Conservation (phyloP, 805 yeast genomes). For the Metschnikowia corniflorae region DNA sequence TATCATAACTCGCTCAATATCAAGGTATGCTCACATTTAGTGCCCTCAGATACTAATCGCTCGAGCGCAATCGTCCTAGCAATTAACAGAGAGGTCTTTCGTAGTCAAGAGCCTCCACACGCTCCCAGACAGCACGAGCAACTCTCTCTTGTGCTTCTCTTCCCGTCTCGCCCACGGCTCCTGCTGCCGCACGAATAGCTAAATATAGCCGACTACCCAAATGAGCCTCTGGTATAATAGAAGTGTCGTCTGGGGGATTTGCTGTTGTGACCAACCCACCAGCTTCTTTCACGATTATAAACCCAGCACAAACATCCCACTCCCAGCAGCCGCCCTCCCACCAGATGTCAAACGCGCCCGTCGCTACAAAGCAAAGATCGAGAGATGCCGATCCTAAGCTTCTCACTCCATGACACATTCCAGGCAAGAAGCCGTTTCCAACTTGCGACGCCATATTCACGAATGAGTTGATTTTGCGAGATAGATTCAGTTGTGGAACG, state of each 20-base stretch:
- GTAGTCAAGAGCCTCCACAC: constrained; percentile 11
- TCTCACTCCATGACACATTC: constrained; percentile 15
- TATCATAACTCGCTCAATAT: no score
- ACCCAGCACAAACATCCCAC: constrained; percentile 18
- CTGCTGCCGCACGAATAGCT: constrained; percentile 11
- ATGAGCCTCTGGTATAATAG: constrained; percentile 4
- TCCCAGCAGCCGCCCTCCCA: constrained; percentile 21
- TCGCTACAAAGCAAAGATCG: constrained; percentile 16
- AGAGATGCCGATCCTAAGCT: constrained; percentile 16
- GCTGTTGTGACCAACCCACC: constrained; percentile 15
- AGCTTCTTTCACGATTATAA: constrained; percentile 14
- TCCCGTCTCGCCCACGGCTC: constrained; percentile 7
- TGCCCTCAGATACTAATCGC: no score
- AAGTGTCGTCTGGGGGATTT: constrained; percentile 9
- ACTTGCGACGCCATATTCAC: constrained; percentile 15
- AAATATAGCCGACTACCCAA: constrained; percentile 15
- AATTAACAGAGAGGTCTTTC: constrained; percentile 2
- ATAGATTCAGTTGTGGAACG: constrained; percentile 11
- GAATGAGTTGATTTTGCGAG: constrained; percentile 10
- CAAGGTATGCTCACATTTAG: no score
- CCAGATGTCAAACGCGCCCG: constrained; percentile 17
- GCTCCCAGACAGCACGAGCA: constrained; percentile 13
- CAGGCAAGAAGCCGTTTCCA: constrained; percentile 4
- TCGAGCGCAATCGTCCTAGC: no score
- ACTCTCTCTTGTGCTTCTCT: constrained; percentile 11